Evolutionary conservation across 208 protist genomes (phyloP), one percentile per base, ranked within the genome.

Genomic region (Trypanosoma boissoni): DNA sequence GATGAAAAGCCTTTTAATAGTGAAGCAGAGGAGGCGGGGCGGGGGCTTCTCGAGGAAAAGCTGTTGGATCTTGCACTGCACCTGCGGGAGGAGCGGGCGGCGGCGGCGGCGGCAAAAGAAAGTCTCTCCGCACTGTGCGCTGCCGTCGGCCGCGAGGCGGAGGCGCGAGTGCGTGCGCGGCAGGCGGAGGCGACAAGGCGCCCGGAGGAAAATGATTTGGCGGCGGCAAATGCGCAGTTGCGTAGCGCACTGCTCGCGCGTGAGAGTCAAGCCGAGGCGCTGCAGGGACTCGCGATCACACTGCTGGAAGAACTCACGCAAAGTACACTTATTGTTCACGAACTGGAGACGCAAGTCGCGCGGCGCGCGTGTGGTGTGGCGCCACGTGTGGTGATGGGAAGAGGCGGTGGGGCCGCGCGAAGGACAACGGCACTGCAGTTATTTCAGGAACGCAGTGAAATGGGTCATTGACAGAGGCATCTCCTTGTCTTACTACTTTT

Each of bases 21-120:
- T 24, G 53, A 66, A 20, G 34, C 29, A n/a, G 55, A 48, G 42
- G 18, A 43, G 7, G 6, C 14, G 23, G 7, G 61, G 12, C 34
- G 34, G 39, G 37, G 29, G n/a, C 34, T 46, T 12, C 61, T 88
- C 20, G 79, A 91, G 46, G 65, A 71, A 0, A 91, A 91, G 54
- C 52, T 77, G 27, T 72, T 83, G 0, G 79, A 91, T 45, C 72
- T 91, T 36, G 75, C 83, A 1, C 29, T 91, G 23, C 43, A 62
- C 18, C 62, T 91, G 24, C 72, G 66, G 37, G 48, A 68, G 12
- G 60, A 81, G 51, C 44, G 57, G 28, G 72, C 48, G 16, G 74
- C 59, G 3, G 51, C 49, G 1, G 46, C 55, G 10, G 48, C 62
- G 24, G 58, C 75, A 9, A 34, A 41, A 0, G 45, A 76, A 23